Percentiles rank a stretch among this genome's conserved stretches.
These are phyloP conservation scores for Mallotus nudiflorus DNA, from an alignment of 345 rosid genomes.

Conservation along the genomic window DNA sequence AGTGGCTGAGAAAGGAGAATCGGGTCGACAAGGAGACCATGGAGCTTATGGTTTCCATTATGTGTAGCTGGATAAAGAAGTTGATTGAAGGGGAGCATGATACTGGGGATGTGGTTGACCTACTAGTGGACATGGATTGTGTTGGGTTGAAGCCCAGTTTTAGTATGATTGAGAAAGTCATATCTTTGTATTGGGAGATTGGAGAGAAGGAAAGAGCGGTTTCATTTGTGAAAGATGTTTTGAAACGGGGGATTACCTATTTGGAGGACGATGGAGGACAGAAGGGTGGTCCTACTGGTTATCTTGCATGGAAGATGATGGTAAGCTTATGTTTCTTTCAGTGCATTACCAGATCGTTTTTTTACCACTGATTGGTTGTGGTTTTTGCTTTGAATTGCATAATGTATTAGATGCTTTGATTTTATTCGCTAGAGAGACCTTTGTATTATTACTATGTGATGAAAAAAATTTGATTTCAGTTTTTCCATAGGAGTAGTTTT, in stretches of 20 bases:
- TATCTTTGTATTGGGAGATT: constrained; percentile 80
- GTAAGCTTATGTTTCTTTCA: constrained; percentile 36
- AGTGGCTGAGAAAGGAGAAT: constrained; percentile 81
- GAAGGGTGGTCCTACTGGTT: constrained; percentile 86
- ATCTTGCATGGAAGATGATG: constrained; percentile 97
- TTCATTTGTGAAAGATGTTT: constrained; percentile 67
- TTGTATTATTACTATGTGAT: too few relatives aligned
- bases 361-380: neutral
- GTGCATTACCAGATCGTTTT: neutral
- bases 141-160: constrained; percentile 84
- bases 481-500: too few relatives aligned
- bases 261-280: constrained; percentile 48
- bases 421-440: too few relatives aligned
- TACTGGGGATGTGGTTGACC: constrained; percentile 65
- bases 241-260: constrained; percentile 53
- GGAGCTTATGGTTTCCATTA: constrained; percentile 94
- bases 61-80: constrained; percentile 89
- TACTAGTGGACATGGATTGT: constrained; percentile 87
- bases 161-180: constrained; percentile 94
- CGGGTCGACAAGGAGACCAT: constrained; percentile 81
- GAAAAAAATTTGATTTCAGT: too few relatives aligned
- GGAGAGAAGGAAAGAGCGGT: constrained; percentile 62
- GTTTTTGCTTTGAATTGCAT: neutral
- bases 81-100: constrained; percentile 58
- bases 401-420: too few relatives aligned